These are phyloP conservation scores for Lepidopterella palustris DNA, from an alignment of 495 filamentous ascomycete species.

Conservation along the genomic window DNA sequence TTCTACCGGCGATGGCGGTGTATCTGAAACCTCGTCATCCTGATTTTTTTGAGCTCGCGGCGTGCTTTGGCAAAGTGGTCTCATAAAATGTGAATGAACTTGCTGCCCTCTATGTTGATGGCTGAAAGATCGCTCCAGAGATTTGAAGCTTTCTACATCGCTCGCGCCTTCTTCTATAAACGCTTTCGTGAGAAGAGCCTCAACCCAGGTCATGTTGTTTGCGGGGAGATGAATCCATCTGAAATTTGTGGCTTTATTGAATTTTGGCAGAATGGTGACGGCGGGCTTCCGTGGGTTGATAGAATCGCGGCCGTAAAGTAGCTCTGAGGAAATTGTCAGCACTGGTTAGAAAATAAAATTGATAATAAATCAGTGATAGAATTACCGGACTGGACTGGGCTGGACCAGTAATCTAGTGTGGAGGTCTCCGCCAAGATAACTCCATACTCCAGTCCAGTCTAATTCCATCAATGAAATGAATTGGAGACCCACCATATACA, in stretches of 20 bases:
- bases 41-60: constrained; percentile 40
- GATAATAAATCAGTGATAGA: too few relatives aligned
- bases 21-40: constrained; percentile 32
- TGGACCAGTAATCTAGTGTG: too few relatives aligned
- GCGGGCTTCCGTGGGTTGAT: constrained; percentile 49
- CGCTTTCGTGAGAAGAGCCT: constrained; percentile 57
- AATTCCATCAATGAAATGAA: neutral
- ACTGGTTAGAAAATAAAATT: neutral
- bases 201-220: constrained; percentile 55
- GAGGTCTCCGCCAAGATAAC: too few relatives aligned
- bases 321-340: constrained; percentile 40
- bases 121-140: constrained; percentile 56
- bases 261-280: constrained; percentile 48
- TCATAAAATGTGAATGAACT: constrained; percentile 62
- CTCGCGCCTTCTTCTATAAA: constrained; percentile 61
- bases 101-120: constrained; percentile 58
- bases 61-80: constrained; percentile 55
- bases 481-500: constrained; percentile 1
- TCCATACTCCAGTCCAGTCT: too few relatives aligned
- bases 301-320: constrained; percentile 55
- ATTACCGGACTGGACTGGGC: too few relatives aligned
- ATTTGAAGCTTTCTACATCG: constrained; percentile 63
- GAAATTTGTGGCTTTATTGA: constrained; percentile 49
- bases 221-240: constrained; percentile 67
- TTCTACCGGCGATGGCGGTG: constrained; percentile 25